These are phyloP conservation scores for Aspergillus nomiae DNA, from an alignment of 2,329 filamentous ascomycete species.

Conservation along the genomic window DNA sequence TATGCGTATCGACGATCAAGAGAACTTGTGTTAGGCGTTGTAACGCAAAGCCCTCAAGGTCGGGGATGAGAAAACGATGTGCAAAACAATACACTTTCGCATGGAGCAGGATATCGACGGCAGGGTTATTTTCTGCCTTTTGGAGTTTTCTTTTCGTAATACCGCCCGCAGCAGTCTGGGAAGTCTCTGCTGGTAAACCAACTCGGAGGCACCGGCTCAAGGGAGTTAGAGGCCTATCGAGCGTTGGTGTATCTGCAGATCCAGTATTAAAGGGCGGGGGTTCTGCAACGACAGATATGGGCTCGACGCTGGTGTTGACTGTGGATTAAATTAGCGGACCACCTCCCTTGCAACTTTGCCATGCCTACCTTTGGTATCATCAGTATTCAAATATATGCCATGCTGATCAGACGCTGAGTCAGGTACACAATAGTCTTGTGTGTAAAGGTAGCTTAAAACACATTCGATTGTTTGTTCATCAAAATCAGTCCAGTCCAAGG, in stretches of 20 bases:
- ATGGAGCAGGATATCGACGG: not conserved
- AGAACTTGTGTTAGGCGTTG: not conserved
- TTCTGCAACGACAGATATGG: too few relatives aligned
- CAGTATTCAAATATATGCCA: not conserved
- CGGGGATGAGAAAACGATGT: not conserved
- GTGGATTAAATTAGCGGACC: too few relatives aligned
- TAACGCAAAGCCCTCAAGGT: not conserved
- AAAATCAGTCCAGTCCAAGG: not conserved
- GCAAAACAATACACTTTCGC: not conserved
- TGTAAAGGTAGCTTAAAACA: not conserved
- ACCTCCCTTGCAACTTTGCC: not conserved
- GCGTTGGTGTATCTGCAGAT: not conserved
- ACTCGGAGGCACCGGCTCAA: not conserved
- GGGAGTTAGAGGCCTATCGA: not conserved
- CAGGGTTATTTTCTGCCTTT: not conserved
- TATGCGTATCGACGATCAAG: not conserved
- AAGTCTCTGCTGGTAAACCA: not conserved
- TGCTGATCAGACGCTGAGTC: not conserved
- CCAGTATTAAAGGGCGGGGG: too few relatives aligned
- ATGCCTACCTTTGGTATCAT: not conserved
- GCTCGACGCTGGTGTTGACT: too few relatives aligned
- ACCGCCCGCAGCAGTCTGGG: not conserved
- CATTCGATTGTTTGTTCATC: not conserved
- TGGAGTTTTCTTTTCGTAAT: not conserved
- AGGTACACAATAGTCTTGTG: not conserved